These are phyloP conservation scores for Paragyromitra xinjiangensis DNA, from an alignment of 495 filamentous ascomycete species.

Conservation along the genomic window DNA sequence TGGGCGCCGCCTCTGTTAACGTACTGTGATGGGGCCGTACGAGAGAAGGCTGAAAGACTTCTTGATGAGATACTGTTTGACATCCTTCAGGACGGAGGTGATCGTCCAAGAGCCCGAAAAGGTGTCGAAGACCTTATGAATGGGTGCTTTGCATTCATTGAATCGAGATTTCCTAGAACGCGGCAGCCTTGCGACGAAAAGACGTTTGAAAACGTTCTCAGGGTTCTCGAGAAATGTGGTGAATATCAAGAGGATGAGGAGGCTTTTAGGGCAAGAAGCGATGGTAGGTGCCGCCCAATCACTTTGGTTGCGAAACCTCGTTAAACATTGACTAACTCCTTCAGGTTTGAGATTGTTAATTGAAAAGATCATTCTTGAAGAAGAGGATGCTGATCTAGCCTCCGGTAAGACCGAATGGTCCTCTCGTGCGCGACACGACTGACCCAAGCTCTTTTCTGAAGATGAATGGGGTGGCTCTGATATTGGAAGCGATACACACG, in stretches of 20 bases:
- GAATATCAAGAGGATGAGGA: constrained; percentile 54
- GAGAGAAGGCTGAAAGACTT: constrained; percentile 65
- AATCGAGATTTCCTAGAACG: constrained; percentile 50
- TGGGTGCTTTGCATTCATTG: constrained; percentile 55
- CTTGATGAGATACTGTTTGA: constrained; percentile 68
- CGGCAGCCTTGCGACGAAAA: constrained; percentile 56
- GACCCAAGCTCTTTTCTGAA: constrained; percentile 53
- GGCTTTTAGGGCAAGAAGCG: constrained; percentile 53
- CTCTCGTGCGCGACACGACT: constrained; percentile 56
- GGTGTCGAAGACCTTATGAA: constrained; percentile 51
- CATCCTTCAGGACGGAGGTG: constrained; percentile 54
- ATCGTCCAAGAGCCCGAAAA: constrained; percentile 43
- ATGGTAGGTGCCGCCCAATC: constrained; percentile 48
- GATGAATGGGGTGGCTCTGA: constrained; percentile 57
- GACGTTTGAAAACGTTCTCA: constrained; percentile 51
- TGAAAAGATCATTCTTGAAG: constrained; percentile 56
- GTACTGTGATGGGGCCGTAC: constrained; percentile 67
- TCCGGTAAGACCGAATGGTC: constrained; percentile 57
- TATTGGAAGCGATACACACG: constrained; percentile 56
- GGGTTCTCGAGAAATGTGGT: constrained; percentile 52
- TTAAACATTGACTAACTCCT: constrained; percentile 6
- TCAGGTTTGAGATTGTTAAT: constrained; percentile 51
- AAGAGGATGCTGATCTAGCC: constrained; percentile 58
- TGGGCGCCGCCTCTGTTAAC: constrained; percentile 76
- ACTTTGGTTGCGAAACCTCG: constrained; percentile 5